phyloP scores from a whole-genome alignment of 176 grass and related monocot species.

The Thalia dealbata region DNA sequence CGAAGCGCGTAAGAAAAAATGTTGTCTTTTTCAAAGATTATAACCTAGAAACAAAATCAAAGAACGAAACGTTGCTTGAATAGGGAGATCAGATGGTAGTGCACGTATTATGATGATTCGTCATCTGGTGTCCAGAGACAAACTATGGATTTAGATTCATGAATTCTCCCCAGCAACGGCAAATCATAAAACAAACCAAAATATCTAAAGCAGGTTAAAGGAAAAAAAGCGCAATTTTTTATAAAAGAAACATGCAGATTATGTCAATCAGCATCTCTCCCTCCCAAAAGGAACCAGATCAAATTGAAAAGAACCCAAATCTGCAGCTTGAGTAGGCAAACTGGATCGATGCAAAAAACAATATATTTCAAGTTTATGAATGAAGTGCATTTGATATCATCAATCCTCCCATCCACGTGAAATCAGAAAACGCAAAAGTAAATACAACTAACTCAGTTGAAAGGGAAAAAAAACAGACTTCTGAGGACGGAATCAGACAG shows the following conservation, averaged over 20 bases:
- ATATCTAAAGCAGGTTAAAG: background rate
- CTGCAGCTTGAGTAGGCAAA: too few relatives aligned
- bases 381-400: too few relatives aligned
- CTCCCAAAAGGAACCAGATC: background rate
- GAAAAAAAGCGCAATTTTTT: background rate
- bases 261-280: slow-evolving; percentile 11
- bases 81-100: slow-evolving; percentile 21
- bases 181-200: too few relatives aligned
- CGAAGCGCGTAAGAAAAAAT: background rate
- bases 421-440: too few relatives aligned
- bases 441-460: too few relatives aligned
- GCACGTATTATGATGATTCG: slow-evolving; percentile 8
- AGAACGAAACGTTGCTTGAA: too few relatives aligned
- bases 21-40: background rate
- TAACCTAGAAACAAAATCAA: background rate
- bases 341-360: too few relatives aligned
- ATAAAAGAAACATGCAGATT: slow-evolving; percentile 6
- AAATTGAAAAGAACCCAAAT: too few relatives aligned
- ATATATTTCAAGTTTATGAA: too few relatives aligned
- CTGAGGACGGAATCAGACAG: slow-evolving; percentile 3
- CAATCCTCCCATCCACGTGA: too few relatives aligned
- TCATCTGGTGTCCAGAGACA: slow-evolving; percentile 5
- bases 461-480: too few relatives aligned
- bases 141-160: slow-evolving; percentile 10
- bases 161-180: background rate